Base-by-base conservation (phyloP, 371 early-diverging fungal species). In the Apophysomyces sp. region DNA sequence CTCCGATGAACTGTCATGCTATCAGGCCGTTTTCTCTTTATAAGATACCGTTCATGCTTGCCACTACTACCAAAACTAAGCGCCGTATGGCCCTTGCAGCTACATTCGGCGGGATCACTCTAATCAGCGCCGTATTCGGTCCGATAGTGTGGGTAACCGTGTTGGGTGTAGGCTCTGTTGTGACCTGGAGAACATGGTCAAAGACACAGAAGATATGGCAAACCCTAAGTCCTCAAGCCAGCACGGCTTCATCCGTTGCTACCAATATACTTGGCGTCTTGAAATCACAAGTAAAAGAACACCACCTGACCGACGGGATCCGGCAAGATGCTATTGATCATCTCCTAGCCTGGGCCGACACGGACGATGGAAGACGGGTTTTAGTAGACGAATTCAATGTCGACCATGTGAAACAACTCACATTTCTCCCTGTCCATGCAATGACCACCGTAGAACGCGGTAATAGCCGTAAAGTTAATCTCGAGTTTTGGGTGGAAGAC, bases 401-500 rank as follows among this genome's bases (percentile, higher is more conserved):
- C 15, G 73, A 66, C 61, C 73, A 71, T 57, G 52, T 66, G 15
- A 56, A 65, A 1, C 67, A 66, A 15, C 57, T 80, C 49, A 68
- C 49, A 34, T 72, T 52, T 58, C 71, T 57, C 16, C 68, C 68
- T 2, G 62, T 62, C 1, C 66, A 68, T 30, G 34, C 60, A 2
- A 51, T 60, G 6, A 21, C 34, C 1, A 49, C 51, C 13, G 16
- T 57, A 13, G 30, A 31, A 4, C 31, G 31, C 16, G 62, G 60
- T 32, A 39, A 56, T 3, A 56, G 40, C 1, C 62, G 67, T 18
- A 24, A 59, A 16, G 56, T 76, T 1, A 41, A 64, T 18, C 49
- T 73, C 4, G 60, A 71, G 27, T 78, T 78, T 56, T 71, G 71
- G 66, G 52, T 73, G 3, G 66, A 72, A 37, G 74, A 71, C 26